Conservation (phyloP, 805 yeast species). For the Jamesozyma jinghongensis region DNA sequence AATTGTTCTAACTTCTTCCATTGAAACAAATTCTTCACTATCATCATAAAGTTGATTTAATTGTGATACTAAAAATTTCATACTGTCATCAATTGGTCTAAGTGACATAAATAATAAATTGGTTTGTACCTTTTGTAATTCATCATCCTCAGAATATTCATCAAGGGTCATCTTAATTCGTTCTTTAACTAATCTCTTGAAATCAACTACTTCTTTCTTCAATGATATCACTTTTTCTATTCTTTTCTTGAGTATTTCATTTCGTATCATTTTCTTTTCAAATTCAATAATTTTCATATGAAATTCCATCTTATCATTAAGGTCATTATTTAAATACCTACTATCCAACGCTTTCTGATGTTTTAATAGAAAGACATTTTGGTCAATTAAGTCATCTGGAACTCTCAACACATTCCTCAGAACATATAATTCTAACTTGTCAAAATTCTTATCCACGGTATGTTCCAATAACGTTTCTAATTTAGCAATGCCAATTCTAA, state of each 20-base stretch:
- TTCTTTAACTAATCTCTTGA: conserved; percentile 11
- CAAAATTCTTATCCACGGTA: conserved; percentile 73
- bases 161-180: conserved; percentile 3
- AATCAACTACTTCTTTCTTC: conserved; percentile 18
- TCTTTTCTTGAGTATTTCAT: conserved; percentile 13
- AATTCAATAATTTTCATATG: conserved; percentile 16
- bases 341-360: conserved; percentile 53
- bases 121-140: conserved; percentile 2
- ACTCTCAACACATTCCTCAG: conserved; percentile 65
- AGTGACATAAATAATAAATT: conserved; percentile 14
- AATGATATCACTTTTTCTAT: conserved; percentile 10
- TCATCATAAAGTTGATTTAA: conserved; percentile 20
- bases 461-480: conserved; percentile 68
- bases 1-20: conserved; percentile 12
- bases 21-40: conserved; percentile 21
- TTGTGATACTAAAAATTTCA: conserved; percentile 19
- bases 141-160: neutral
- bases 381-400: conserved; percentile 54
- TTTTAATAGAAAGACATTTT: conserved; percentile 56
- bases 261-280: conserved; percentile 14
- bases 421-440: conserved; percentile 74
- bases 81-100: conserved; percentile 24
- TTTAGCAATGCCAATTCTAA: conserved; percentile 70
- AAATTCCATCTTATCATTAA: conserved; percentile 8
- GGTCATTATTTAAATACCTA: conserved; percentile 8